phyloP scores from a whole-genome alignment of 257 asterid genomes.

The Primulina eburnea region DNA sequence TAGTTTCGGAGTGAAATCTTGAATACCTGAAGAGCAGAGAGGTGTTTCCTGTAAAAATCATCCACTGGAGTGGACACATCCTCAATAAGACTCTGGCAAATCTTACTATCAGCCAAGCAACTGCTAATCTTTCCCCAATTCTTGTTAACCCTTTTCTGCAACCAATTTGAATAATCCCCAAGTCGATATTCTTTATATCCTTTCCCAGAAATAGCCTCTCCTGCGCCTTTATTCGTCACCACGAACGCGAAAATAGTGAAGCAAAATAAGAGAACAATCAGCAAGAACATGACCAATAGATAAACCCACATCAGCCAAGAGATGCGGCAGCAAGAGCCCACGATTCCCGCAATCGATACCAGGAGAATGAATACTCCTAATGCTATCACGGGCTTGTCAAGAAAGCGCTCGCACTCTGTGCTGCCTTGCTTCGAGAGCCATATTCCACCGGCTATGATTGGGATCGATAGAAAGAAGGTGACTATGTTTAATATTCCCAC shows the following conservation, averaged over 20 bases:
- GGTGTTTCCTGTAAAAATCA: conserved; percentile 44
- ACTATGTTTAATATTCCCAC: conserved; percentile 63
- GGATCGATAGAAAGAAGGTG: conserved; percentile 65
- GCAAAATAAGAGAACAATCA: conserved; percentile 60
- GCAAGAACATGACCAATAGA: conserved; percentile 70
- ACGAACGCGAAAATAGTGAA: conserved; percentile 91
- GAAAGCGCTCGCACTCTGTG: conserved; percentile 77
- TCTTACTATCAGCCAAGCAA: conserved; percentile 62
- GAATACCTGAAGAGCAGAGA: conserved; percentile 74
- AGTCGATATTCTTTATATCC: conserved; percentile 83
- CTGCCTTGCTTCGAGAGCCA: conserved; percentile 70
- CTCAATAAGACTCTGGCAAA: conserved; percentile 55
- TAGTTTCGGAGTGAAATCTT: too few species aligned
- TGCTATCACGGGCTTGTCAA: conserved; percentile 70
- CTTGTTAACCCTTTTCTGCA: conserved; percentile 70
- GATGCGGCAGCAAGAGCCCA: conserved; percentile 78
- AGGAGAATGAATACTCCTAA: conserved; percentile 67
- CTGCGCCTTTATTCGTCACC: conserved; percentile 87
- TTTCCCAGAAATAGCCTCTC: conserved; percentile 46
- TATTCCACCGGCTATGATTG: conserved; percentile 77
- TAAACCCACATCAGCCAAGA: conserved; percentile 82
- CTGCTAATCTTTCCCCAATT: conserved; percentile 66
- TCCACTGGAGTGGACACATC: conserved; percentile 34
- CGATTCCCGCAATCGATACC: conserved; percentile 74
- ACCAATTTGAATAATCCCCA: conserved; percentile 80